Conservation (phyloP, 2,329 filamentous ascomycete genomes). For the Arthrinium phaeospermum region DNA sequence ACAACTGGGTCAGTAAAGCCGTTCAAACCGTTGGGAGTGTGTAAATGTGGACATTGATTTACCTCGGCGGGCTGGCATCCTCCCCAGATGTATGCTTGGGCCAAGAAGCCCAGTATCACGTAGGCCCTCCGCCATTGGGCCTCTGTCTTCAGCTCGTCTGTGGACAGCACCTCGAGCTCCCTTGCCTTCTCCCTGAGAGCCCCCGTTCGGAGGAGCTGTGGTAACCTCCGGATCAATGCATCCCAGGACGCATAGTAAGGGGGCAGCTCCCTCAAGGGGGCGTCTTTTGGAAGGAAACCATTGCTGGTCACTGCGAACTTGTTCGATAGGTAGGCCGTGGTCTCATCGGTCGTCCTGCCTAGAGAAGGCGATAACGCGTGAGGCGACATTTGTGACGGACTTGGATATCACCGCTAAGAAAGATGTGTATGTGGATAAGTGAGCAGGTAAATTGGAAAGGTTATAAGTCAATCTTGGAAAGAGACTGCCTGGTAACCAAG, state of each 20-base stretch:
- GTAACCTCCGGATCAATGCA: conserved; percentile 68
- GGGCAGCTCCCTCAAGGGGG: conserved; percentile 70
- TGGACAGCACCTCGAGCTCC: conserved; percentile 71
- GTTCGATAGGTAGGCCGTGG: conserved; percentile 31
- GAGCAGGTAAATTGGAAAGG: not conserved
- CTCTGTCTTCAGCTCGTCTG: conserved; percentile 65
- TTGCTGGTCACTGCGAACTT: conserved; percentile 54
- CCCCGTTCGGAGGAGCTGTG: conserved; percentile 67
- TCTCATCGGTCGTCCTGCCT: conserved; percentile 25
- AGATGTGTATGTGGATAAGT: not conserved
- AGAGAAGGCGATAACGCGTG: conserved; percentile 42
- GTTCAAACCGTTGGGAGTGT: too few species aligned
- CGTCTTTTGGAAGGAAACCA: conserved; percentile 77
- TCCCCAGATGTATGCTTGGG: conserved; percentile 90
- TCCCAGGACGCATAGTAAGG: conserved; percentile 85
- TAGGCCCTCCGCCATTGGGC: conserved; percentile 85
- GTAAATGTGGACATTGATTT: conserved; percentile 26
- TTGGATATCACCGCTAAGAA: not conserved
- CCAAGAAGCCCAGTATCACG: conserved; percentile 76
- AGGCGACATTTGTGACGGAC: conserved; percentile 45
- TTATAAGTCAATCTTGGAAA: not conserved
- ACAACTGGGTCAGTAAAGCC: not conserved
- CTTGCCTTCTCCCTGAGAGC: conserved; percentile 69
- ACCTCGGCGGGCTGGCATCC: conserved; percentile 77
- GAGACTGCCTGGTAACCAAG: not conserved